Evolutionary conservation across 2,329 filamentous ascomycete species (phyloP), one percentile per base, ranked within the genome.

Genomic region (Thermomyces lanuginosus): DNA sequence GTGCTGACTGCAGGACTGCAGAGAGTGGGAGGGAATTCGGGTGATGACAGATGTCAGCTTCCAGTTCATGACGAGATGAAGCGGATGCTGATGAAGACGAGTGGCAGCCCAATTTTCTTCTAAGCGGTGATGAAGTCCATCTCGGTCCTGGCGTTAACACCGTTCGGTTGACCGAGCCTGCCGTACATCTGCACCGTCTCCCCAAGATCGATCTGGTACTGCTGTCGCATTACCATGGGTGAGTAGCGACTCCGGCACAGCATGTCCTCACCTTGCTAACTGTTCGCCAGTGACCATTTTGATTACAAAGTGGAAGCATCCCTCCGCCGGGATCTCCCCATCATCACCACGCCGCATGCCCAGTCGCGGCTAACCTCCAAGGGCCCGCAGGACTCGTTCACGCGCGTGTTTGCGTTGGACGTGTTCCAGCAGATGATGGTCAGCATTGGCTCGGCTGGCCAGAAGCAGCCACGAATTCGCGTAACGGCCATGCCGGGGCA

Each of bases 401-500:
- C 50, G 8, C 46, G 55, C 1, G 66, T 76, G 1, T 54, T 60
- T 24, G 63, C 56, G 14, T 51, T 76, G 1, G 67, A 70, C 32
- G 57, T 61, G 34, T 76, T 66, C 39, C 56, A 75, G 31, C 55
- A 54, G 21, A 39, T 66, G 33, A 41, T 65, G 21, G 38, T 69
- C 8, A 51, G 63, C 29, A 47, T 65, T 21, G 26, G 30, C 17
- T 24, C 26, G 2, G 17, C 28, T n/a, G 32, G 6, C 26, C 24
- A 28, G 3, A 51, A 38, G 12, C 35, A 36, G 12, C 56, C 63
- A 0, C 54, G 53, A 5, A 51, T 75, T 21, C 68, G 66, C 36
- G 58, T 75, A 11, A 72, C 66, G 1, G 71, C 56, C 2, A 72
- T 69, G 64, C 72, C 72, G 0, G 72, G 69, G 2, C 72, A 75